Evolutionary conservation across 257 asterid genomes (phyloP).

Genomic region (Lycium barbarum): DNA sequence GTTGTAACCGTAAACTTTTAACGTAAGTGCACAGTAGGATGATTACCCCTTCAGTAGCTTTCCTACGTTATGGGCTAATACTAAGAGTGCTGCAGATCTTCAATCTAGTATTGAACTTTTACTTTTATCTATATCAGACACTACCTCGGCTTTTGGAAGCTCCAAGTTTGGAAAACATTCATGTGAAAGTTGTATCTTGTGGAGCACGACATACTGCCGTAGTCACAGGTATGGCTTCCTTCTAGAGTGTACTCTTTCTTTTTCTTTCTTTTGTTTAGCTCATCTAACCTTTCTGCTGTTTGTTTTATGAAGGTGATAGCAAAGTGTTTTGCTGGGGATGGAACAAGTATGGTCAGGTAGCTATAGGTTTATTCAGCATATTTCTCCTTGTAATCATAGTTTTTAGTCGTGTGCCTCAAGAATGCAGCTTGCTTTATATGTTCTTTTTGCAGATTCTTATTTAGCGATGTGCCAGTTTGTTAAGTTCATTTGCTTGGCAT

Average conservation of each 20-base stretch:
- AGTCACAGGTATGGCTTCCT: slow-evolving; percentile 61
- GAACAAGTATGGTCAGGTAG: slow-evolving; percentile 99
- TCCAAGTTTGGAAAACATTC: slow-evolving; percentile 78
- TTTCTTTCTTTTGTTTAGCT: not conserved
- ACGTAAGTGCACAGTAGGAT: slow-evolving; percentile 3
- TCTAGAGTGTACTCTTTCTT: not conserved
- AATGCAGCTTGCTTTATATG: not conserved
- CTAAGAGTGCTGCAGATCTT: slow-evolving; percentile 8
- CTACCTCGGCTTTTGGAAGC: slow-evolving; percentile 90
- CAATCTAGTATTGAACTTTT: not conserved
- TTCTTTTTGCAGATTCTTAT: not conserved
- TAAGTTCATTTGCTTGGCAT: not conserved
- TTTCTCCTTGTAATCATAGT: too few species aligned
- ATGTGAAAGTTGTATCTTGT: slow-evolving; percentile 77
- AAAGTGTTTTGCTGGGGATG: slow-evolving; percentile 97
- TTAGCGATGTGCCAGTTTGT: not conserved
- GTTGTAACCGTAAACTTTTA: not conserved
- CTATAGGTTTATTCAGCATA: not conserved
- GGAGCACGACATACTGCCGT: slow-evolving; percentile 98
- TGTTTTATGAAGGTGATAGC: slow-evolving; percentile 64
- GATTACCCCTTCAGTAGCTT: slow-evolving; percentile 5
- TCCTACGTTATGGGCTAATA: slow-evolving; percentile 5
- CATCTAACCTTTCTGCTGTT: slow-evolving; percentile 30
- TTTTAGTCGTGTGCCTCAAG: too few species aligned
- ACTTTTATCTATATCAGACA: slow-evolving; percentile 53